Evolutionary conservation across 371 early-diverging fungal species (phyloP).

Genomic region (Syncephalastrum sp.): DNA sequence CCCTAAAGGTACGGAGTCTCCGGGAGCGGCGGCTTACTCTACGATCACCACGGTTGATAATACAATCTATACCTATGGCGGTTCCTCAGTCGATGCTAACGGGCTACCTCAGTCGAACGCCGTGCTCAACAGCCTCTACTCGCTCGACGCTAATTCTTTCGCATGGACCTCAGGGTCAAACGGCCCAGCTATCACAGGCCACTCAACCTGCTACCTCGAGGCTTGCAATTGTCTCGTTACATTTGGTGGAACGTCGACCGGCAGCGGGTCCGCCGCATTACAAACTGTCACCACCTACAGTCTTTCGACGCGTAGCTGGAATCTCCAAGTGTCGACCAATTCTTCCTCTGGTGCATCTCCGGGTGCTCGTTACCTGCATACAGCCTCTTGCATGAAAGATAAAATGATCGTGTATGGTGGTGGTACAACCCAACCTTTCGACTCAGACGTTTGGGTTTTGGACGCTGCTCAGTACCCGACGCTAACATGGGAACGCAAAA

Average conservation of each 20-base stretch:
- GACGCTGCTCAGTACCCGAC: slow-evolving; percentile 39
- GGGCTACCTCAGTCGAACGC: slow-evolving; percentile 27
- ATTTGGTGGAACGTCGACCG: slow-evolving; percentile 50
- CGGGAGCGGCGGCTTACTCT: slow-evolving; percentile 23
- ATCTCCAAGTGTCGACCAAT: slow-evolving; percentile 28
- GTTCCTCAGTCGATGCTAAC: slow-evolving; percentile 32
- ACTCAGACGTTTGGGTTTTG: slow-evolving; percentile 45
- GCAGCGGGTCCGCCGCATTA: slow-evolving; percentile 32
- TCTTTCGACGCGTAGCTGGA: slow-evolving; percentile 30
- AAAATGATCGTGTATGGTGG: slow-evolving; percentile 50
- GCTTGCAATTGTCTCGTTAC: slow-evolving; percentile 42
- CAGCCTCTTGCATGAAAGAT: slow-evolving; percentile 41
- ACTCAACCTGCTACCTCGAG: slow-evolving; percentile 43
- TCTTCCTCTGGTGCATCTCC: slow-evolving; percentile 22
- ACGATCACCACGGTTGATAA: slow-evolving; percentile 33
- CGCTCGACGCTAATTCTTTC: slow-evolving; percentile 40
- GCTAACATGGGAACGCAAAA: slow-evolving; percentile 26
- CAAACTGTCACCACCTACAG: slow-evolving; percentile 29
- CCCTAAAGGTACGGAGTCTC: slow-evolving; percentile 14
- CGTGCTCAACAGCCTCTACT: slow-evolving; percentile 36
- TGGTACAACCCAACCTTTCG: slow-evolving; percentile 38
- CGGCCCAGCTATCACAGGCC: slow-evolving; percentile 41
- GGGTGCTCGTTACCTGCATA: slow-evolving; percentile 42
- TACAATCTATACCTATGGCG: slow-evolving; percentile 46
- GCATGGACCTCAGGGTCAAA: slow-evolving; percentile 40